Evolutionary conservation across 2,329 filamentous ascomycete species (phyloP), one percentile per base, ranked within the genome.

Genomic region (Hymenoscyphus repandus): DNA sequence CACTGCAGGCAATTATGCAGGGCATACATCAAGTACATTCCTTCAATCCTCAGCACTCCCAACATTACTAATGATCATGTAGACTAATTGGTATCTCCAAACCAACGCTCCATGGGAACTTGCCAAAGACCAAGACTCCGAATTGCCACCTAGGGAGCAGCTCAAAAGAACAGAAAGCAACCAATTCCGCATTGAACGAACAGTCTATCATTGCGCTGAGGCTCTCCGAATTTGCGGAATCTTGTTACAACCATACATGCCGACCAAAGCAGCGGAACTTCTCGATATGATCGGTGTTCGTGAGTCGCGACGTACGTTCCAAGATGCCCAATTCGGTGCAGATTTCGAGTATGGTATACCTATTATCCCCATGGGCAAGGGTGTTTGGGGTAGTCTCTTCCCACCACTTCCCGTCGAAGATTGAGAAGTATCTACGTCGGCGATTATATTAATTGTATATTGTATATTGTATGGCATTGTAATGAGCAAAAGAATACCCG

Each of bases 211-310:
- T 39, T 74, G 77, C 39, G 79, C 84, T 7, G 93, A 99, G 69
- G 79, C 86, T 4, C 67, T 96, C 42, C 85, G 93, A 34, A 80
- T 96, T 20, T 74, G 77, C 0, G 89, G 85, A 12, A 96, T 99
- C 59, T 73, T 97, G 42, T 72, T 99, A 40, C 91, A 96, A 68
- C 90, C 93, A 1, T 88, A 91, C 64, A 95, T 99, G 78, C 93
- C 93, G 0, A 75, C 72, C 37, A 95, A 95, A 68, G 79, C 89
- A 42, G 69, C 70, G 10, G 72, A 80, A 58, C 69, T 96, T 31
- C 77, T 99, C 0, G 86, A 96, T 65, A 78, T 85, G 62, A 72
- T 99, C 7, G 85, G 87, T 1, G 90, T 99, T 4, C 70, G 73
- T 2, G 66, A 72, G 7, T 74, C 78, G 9, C 79, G 78, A 47